Percentiles rank a stretch among this genome's conserved stretches.
These are phyloP conservation scores for Epichloe glyceriae DNA, from an alignment of 2,329 filamentous ascomycete species.

Conservation along the genomic window DNA sequence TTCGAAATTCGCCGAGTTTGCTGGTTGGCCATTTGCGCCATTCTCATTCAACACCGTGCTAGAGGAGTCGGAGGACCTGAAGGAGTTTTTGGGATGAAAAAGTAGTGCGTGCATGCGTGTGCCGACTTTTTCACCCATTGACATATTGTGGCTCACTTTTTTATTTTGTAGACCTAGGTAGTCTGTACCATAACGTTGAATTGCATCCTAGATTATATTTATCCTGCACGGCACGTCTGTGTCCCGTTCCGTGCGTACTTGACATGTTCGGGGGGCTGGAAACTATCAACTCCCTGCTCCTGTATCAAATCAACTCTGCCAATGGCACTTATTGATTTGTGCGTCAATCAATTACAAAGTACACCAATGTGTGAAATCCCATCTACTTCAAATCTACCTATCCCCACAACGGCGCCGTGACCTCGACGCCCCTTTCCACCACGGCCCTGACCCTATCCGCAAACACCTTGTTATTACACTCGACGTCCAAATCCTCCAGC, in stretches of 20 bases:
- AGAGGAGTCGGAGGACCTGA: conserved; percentile 63
- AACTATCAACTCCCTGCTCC: no score
- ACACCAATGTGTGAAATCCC: no score
- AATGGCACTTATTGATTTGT: neutral
- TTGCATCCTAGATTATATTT: conserved; percentile 8
- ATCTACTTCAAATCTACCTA: conserved; percentile 11
- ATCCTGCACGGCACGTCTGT: neutral
- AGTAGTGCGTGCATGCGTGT: conserved; percentile 1
- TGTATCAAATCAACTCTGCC: no score
- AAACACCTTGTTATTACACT: conserved; percentile 66
- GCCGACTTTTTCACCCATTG: neutral
- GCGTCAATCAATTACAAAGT: neutral
- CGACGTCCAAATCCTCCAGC: conserved; percentile 84
- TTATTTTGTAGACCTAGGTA: conserved; percentile 18
- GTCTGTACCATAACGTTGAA: conserved; percentile 17
- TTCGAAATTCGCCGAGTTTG: conserved; percentile 92
- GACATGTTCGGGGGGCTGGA: neutral
- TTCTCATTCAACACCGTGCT: conserved; percentile 78
- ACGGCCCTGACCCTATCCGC: conserved; percentile 78
- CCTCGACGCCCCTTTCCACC: conserved; percentile 79
- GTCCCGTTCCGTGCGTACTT: neutral
- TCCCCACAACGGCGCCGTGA: conserved; percentile 62
- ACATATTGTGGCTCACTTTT: conserved; percentile 8
- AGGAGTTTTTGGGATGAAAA: conserved; percentile 37
- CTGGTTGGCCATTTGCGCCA: conserved; percentile 73